A percentile compares a stretch with the other conserved stretches of the same genome.
Evolutionary conservation across 1,284 basidiomycete genomes (phyloP).

Genomic region (Microbotryum silenes-acaulis): DNA sequence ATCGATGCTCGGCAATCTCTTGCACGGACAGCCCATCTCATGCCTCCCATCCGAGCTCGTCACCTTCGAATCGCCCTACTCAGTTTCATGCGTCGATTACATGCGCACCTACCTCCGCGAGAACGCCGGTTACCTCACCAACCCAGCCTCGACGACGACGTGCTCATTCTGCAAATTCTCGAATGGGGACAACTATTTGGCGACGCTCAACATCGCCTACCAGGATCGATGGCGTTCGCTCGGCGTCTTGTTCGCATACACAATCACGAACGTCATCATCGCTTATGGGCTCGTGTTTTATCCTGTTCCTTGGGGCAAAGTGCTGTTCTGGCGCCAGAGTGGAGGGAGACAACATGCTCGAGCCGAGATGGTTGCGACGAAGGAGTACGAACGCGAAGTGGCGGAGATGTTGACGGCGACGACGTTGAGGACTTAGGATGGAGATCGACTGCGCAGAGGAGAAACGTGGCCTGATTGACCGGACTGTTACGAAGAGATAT

Average conservation of each 20-base stretch:
- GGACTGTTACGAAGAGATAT: too few relatives aligned
- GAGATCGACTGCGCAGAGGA: too few relatives aligned
- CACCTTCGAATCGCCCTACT: constrained; percentile 13
- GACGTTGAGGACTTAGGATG: not conserved
- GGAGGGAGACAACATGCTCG: not conserved
- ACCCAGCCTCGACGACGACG: constrained; percentile 52
- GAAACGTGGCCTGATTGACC: too few relatives aligned
- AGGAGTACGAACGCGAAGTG: constrained; percentile 14
- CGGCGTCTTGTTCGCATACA: constrained; percentile 21
- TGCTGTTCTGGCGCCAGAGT: not conserved
- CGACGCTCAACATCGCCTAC: constrained; percentile 21
- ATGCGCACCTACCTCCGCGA: constrained; percentile 31
- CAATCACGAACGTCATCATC: constrained; percentile 18
- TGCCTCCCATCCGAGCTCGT: constrained; percentile 25
- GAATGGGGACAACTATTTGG: constrained; percentile 57
- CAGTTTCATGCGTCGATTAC: constrained; percentile 14
- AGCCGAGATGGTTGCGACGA: constrained; percentile 18
- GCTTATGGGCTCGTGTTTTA: constrained; percentile 25
- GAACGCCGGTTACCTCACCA: constrained; percentile 70
- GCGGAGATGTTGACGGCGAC: constrained; percentile 1
- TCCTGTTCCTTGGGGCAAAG: constrained; percentile 8
- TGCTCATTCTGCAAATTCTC: constrained; percentile 69
- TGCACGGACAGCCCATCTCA: constrained; percentile 61
- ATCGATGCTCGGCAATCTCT: constrained; percentile 52
- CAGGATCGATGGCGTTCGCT: constrained; percentile 21